Conservation (phyloP, 108 stramenopile species). For the Discostella stelligeroides region DNA sequence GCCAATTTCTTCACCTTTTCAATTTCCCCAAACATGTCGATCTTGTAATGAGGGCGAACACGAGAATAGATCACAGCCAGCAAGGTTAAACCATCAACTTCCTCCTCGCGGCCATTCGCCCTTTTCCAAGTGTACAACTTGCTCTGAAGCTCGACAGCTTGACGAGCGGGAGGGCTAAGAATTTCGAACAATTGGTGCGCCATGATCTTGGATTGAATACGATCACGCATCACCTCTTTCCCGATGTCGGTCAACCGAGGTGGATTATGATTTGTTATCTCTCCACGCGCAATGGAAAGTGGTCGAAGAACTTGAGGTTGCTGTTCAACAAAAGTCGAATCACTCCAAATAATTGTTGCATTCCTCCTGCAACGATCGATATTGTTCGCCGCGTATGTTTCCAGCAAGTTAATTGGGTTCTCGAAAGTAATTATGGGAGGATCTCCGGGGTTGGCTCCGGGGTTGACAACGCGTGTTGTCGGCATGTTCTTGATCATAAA, state of each 20-base stretch:
- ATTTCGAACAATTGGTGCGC: not conserved
- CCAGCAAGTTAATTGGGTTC: not conserved
- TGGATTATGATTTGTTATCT: too few relatives aligned
- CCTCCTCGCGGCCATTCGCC: not conserved
- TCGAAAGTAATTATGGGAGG: too few relatives aligned
- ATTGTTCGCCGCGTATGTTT: not conserved
- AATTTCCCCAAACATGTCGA: constrained; percentile 3
- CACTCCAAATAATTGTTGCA: not conserved
- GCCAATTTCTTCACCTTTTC: not conserved
- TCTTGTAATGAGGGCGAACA: constrained; percentile 1
- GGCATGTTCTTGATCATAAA: too few relatives aligned
- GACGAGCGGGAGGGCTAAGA: not conserved
- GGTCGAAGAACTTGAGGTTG: not conserved
- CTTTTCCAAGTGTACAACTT: not conserved
- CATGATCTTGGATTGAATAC: not conserved
- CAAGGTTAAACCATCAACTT: not conserved
- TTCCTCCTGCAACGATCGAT: not conserved
- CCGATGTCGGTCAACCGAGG: too few relatives aligned
- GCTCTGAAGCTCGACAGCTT: not conserved
- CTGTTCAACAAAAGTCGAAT: not conserved
- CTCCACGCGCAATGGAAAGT: too few relatives aligned
- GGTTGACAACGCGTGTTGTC: too few relatives aligned
- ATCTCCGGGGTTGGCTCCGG: too few relatives aligned
- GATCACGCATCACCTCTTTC: not conserved
- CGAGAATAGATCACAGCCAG: not conserved